Evolutionary conservation across 768 basidiomycete species (phyloP).

Genomic region (Phaeolepiota aurea): DNA sequence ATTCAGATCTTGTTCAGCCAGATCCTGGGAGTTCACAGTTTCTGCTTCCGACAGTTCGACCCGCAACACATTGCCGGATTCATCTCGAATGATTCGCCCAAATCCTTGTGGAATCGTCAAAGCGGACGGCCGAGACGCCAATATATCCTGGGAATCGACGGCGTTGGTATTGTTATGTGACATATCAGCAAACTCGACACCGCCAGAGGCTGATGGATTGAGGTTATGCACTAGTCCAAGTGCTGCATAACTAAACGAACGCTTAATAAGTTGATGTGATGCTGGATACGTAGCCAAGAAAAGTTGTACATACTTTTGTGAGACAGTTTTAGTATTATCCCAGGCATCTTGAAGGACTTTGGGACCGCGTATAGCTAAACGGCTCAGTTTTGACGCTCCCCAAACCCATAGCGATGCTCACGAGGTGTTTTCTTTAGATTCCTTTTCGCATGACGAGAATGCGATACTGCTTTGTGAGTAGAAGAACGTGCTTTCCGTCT

Average conservation of each 20-base stretch:
- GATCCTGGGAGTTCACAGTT: constrained; percentile 5
- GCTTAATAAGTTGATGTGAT: not conserved
- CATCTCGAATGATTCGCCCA: constrained; percentile 79
- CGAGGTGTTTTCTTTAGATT: constrained; percentile 74
- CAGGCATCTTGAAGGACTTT: constrained; percentile 76
- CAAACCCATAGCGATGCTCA: constrained; percentile 24
- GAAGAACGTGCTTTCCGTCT: constrained; percentile 78
- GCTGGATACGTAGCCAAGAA: not conserved
- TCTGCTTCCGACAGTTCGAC: constrained; percentile 7
- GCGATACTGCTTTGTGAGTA: constrained; percentile 63
- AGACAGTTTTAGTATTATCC: constrained; percentile 82
- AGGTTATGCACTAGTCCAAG: constrained; percentile 67
- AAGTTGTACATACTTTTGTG: constrained; percentile 69
- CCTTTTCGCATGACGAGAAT: constrained; percentile 66
- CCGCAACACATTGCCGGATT: constrained; percentile 52
- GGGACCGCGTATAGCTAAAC: constrained; percentile 75
- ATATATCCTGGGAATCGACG: constrained; percentile 5
- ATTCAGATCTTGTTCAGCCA: constrained; percentile 19
- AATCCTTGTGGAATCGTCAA: constrained; percentile 48
- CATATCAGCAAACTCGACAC: constrained; percentile 39
- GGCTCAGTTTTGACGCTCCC: constrained; percentile 6
- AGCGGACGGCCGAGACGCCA: constrained; percentile 7
- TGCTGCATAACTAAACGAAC: constrained; percentile 47
- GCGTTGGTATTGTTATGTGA: constrained; percentile 5
- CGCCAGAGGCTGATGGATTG: constrained; percentile 62